phyloP scores from a whole-genome alignment of 305 asterid genomes.

The Withania somnifera region DNA sequence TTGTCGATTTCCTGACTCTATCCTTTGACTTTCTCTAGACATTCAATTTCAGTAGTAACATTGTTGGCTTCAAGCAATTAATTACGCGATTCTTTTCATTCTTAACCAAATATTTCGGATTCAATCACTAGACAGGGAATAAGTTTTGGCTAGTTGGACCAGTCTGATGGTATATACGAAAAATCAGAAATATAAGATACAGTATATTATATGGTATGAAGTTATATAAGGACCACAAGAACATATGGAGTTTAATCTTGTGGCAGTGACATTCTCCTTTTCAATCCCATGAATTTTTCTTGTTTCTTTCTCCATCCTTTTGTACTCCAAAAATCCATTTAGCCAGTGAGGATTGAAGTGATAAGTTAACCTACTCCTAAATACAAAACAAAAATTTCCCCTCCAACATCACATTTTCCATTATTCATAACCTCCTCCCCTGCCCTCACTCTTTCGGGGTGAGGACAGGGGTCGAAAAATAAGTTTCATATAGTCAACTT shows the following conservation, averaged over 20 bases:
- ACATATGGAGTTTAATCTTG: constrained; percentile 9
- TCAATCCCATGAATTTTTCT: constrained; percentile 18
- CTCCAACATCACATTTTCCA: not conserved
- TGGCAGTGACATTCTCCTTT: constrained; percentile 13
- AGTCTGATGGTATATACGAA: not conserved
- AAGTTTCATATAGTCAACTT: too few species aligned
- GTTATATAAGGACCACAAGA: constrained; percentile 29
- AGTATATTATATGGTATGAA: not conserved
- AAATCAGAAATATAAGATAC: not conserved
- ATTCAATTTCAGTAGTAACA: too few species aligned
- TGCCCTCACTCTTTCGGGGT: too few species aligned
- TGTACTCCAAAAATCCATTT: constrained; percentile 8
- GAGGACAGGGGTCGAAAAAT: too few species aligned
- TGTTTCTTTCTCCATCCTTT: constrained; percentile 19
- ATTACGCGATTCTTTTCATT: too few species aligned
- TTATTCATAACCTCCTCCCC: not conserved
- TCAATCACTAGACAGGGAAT: too few species aligned
- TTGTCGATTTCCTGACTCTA: too few species aligned
- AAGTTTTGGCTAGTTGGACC: too few species aligned
- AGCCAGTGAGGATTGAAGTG: constrained; percentile 18
- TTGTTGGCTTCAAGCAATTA: too few species aligned
- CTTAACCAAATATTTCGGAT: too few species aligned
- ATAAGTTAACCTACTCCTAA: constrained; percentile 16
- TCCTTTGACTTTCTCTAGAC: too few species aligned
- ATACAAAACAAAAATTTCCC: not conserved